These are phyloP conservation scores for Nigrograna mackinnonii DNA, from an alignment of 2,329 filamentous ascomycete genomes.

Conservation along the genomic window DNA sequence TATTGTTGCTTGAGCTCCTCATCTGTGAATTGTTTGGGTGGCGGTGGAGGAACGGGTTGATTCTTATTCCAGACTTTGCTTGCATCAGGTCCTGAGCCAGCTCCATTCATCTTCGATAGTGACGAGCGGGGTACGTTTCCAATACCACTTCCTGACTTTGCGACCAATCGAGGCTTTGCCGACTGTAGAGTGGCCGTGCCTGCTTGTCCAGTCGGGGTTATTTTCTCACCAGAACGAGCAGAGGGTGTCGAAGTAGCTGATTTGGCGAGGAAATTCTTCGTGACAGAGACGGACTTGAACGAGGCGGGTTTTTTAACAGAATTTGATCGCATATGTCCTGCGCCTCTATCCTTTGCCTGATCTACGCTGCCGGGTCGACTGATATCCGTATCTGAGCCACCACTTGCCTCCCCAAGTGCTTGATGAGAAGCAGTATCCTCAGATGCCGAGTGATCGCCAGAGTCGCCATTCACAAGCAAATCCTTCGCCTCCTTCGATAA, in stretches of 20 bases:
- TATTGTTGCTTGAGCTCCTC: constrained; percentile 84
- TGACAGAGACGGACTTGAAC: constrained; percentile 86
- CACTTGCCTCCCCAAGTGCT: constrained; percentile 69
- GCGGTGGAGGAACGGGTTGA: constrained; percentile 71
- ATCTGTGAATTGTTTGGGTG: constrained; percentile 81
- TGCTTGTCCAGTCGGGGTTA: constrained; percentile 44
- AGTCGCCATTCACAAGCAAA: constrained; percentile 38
- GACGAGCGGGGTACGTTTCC: constrained; percentile 57
- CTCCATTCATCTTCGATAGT: constrained; percentile 61
- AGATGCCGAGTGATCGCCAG: constrained; percentile 33
- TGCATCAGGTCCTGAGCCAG: constrained; percentile 67
- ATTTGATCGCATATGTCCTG: constrained; percentile 61
- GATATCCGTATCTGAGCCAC: constrained; percentile 76
- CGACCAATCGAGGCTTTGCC: constrained; percentile 72
- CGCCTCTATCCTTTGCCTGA: constrained; percentile 60
- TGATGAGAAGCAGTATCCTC: constrained; percentile 27
- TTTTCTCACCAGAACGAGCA: constrained; percentile 59
- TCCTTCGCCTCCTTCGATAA: constrained; percentile 28
- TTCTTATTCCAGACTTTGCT: constrained; percentile 90
- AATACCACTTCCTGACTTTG: constrained; percentile 69
- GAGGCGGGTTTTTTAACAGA: constrained; percentile 74
- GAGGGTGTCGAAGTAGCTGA: constrained; percentile 57
- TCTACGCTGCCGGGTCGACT: constrained; percentile 59
- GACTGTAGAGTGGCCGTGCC: constrained; percentile 55
- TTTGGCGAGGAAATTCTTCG: constrained; percentile 84